A percentile compares a stretch with the other conserved stretches of the same genome.
These are phyloP conservation scores for Lipomyces yamanashiensis DNA, from an alignment of 805 yeast genomes.

Conservation along the genomic window DNA sequence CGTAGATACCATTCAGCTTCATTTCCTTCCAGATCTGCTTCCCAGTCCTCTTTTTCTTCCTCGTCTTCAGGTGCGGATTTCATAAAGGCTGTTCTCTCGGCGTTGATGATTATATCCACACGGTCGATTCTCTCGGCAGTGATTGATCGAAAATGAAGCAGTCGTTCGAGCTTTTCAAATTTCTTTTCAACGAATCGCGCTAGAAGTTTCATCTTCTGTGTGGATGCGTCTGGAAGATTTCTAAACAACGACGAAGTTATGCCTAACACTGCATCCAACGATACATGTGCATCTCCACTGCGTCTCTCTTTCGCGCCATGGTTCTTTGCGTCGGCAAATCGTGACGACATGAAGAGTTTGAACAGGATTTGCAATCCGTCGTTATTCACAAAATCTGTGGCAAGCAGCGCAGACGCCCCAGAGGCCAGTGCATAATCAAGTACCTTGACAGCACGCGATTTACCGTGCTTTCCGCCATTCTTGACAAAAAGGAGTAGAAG, in stretches of 20 bases:
- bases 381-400: conserved; percentile 31
- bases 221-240: conserved; percentile 32
- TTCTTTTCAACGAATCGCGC: conserved; percentile 36
- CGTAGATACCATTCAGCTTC: conserved; percentile 36
- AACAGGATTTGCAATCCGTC: conserved; percentile 34
- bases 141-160: conserved; percentile 17
- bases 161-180: conserved; percentile 28
- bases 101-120: conserved; percentile 9
- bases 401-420: conserved; percentile 15
- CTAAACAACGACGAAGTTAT: conserved; percentile 36
- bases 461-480: conserved; percentile 31
- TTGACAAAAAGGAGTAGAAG: conserved; percentile 30
- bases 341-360: conserved; percentile 30
- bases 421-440: conserved; percentile 36
- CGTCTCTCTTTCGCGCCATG: conserved; percentile 22
- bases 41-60: conserved; percentile 24
- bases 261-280: conserved; percentile 35
- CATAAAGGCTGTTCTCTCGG: conserved; percentile 23
- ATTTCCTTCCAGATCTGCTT: conserved; percentile 24
- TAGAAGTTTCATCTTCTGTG: conserved; percentile 30
- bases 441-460: conserved; percentile 29
- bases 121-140: conserved; percentile 20
- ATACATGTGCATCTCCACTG: conserved; percentile 17
- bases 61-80: conserved; percentile 16
- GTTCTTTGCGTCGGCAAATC: conserved; percentile 22